Evolutionary conservation across 2,329 filamentous ascomycete genomes (phyloP), one percentile per base, ranked within the genome.

Genomic region (Phialophora expanda): DNA sequence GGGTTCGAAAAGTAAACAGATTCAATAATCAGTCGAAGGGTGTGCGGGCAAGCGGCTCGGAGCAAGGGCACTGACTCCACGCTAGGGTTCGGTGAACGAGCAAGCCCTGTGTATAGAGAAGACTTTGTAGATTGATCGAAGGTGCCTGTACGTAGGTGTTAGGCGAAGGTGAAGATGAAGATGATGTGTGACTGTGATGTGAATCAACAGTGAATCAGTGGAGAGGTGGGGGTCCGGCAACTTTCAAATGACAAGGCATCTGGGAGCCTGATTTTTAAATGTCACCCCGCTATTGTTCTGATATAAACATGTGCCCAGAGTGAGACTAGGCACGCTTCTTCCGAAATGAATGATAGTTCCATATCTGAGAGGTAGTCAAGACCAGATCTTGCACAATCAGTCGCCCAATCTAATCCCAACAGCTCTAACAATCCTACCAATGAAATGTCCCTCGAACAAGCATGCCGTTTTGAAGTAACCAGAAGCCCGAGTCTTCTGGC

Each of bases 201-300:
- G 38, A 44, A 44, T 44, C 38, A 44, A 44, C 38, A 44, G 38
- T 44, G 38, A 44, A 44, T 44, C 14, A 20, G 4, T n/a, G 38
- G n/a, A 17, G 38, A 44, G 38, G 38, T 7, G n/a, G 38, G 38
- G 38, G 38, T 44, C 38, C 38, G 38, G 38, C 14, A 14, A 61
- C 30, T 61, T 54, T 62, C 60, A 62, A 57, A 64, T 64, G 61
- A 64, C 61, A 8, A 2, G 20, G 22, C 8, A 14, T 24, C 9
- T 0, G 48, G 48, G 22, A 26, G 48, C 48, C 20, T 24, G 20
- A 53, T n/a, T 53, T 53, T 53, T 20, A 53, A 53, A 53, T 53
- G 48, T 53, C 48, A 53, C 48, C 48, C 48, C 48, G 48, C 48
- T 14, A 24, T 24, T 9, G 22, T 22, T 24, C 48, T 11, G 48